phyloP scores from a whole-genome alignment of 1,284 basidiomycete genomes.

The Pyrrhoderma lamaoense region DNA sequence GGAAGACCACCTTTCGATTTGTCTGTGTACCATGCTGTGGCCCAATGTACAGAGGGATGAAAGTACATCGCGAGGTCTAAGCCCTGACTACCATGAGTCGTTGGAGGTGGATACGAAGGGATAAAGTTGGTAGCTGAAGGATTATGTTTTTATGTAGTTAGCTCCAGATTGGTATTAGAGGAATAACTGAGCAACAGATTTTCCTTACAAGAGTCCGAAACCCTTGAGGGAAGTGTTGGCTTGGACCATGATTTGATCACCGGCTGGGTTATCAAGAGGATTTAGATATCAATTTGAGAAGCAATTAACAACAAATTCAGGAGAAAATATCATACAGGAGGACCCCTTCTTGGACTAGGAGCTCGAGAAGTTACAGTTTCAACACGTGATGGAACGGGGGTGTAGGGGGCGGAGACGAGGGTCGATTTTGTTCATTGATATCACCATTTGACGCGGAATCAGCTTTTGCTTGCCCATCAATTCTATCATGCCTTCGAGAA shows the following conservation, averaged over 20 bases:
- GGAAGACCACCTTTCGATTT: conserved; percentile 26
- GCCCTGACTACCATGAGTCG: conserved; percentile 27
- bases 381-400: neutral
- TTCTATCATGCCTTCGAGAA: too few species aligned
- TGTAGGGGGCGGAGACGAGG: too few species aligned
- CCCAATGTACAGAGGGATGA: conserved; percentile 34
- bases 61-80: conserved; percentile 41
- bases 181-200: neutral
- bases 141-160: too few species aligned
- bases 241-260: conserved; percentile 14
- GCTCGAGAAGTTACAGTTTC: neutral
- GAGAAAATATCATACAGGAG: conserved; percentile 6
- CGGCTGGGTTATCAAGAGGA: too few species aligned
- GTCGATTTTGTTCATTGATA: too few species aligned
- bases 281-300: neutral
- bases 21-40: conserved; percentile 36
- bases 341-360: too few species aligned
- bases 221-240: neutral
- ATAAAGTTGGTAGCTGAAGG: conserved; percentile 13
- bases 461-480: too few species aligned
- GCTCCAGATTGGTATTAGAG: too few species aligned
- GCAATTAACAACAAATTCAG: neutral
- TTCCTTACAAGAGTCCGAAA: neutral
- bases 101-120: conserved; percentile 29
- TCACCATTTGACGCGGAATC: too few species aligned